phyloP scores from a whole-genome alignment of 768 basidiomycete genomes.

The Boletus eberwhitei region DNA sequence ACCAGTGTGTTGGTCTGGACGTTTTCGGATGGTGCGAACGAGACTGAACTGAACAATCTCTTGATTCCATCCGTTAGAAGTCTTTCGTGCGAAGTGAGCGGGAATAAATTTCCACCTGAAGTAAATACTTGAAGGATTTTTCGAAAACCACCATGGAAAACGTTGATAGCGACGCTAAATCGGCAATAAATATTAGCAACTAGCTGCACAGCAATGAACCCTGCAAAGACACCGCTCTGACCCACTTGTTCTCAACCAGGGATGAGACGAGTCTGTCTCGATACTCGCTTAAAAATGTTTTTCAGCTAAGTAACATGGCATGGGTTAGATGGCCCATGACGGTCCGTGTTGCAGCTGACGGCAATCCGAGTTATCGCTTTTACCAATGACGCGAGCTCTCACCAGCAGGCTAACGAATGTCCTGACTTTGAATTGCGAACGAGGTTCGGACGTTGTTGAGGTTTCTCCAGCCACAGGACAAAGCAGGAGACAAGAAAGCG shows the following conservation, averaged over 20 bases:
- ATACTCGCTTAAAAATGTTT: constrained; percentile 20
- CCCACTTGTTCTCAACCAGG: constrained; percentile 13
- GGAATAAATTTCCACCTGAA: constrained; percentile 4
- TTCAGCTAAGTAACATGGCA: constrained; percentile 12
- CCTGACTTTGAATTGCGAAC: constrained; percentile 29
- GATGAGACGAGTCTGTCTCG: constrained; percentile 4
- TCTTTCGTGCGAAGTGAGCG: neutral
- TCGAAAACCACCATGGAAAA: constrained; percentile 8
- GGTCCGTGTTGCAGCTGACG: constrained; percentile 17
- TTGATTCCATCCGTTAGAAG: constrained; percentile 17
- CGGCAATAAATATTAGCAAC: constrained; percentile 5
- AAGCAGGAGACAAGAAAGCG: constrained; percentile 24
- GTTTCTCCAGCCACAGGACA: constrained; percentile 20
- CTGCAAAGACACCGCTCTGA: constrained; percentile 14
- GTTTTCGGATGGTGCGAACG: neutral
- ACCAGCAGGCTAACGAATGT: constrained; percentile 17
- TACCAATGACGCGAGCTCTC: constrained; percentile 11
- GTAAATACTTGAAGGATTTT: constrained; percentile 5
- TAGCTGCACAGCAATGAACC: constrained; percentile 18
- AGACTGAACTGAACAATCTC: constrained; percentile 5
- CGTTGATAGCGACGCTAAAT: constrained; percentile 8
- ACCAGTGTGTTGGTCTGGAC: constrained; percentile 6
- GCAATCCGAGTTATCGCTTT: constrained; percentile 9
- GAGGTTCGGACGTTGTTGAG: constrained; percentile 28
- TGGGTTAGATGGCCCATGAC: constrained; percentile 8